Evolutionary conservation across 2,329 filamentous ascomycete species (phyloP).

Genomic region (Alternaria longipes): DNA sequence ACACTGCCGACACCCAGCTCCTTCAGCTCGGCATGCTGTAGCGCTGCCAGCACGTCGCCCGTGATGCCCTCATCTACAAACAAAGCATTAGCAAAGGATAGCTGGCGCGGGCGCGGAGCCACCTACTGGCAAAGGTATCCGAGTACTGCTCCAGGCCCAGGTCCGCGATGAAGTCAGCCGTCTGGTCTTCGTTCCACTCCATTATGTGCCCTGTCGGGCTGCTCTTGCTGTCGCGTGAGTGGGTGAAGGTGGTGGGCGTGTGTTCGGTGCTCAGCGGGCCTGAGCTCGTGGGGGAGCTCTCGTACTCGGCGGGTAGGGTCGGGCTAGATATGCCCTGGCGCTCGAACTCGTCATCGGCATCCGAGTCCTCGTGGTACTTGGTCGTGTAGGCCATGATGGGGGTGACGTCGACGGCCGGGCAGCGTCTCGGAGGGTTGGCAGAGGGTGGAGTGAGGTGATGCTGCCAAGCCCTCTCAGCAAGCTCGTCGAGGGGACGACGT

Average conservation of each 20-base stretch:
- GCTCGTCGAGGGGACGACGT: constrained; percentile 31
- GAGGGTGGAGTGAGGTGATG: constrained; percentile 23
- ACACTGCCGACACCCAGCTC: constrained; percentile 94
- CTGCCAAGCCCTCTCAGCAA: constrained; percentile 36
- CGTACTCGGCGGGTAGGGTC: constrained; percentile 70
- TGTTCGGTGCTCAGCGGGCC: constrained; percentile 76
- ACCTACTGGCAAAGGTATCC: constrained; percentile 81
- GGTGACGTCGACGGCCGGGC: constrained; percentile 13
- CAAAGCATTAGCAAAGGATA: constrained; percentile 17
- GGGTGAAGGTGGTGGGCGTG: constrained; percentile 80
- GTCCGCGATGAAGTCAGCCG: constrained; percentile 84
- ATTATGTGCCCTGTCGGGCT: constrained; percentile 79
- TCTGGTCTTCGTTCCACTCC: constrained; percentile 86
- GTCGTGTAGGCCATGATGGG: constrained; percentile 52
- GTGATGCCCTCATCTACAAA: constrained; percentile 87
- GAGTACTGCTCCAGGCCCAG: constrained; percentile 85
- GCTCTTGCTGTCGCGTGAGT: constrained; percentile 68
- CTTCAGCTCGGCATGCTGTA: constrained; percentile 92
- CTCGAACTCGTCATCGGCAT: constrained; percentile 83
- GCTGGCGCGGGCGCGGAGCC: background rate
- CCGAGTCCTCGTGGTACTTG: constrained; percentile 76
- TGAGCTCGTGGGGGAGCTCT: constrained; percentile 75
- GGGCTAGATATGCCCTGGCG: constrained; percentile 72
- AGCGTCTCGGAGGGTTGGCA: constrained; percentile 18
- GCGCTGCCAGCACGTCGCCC: constrained; percentile 86